Base-by-base conservation (phyloP, 768 basidiomycete species). In the Calocera cornea region DNA sequence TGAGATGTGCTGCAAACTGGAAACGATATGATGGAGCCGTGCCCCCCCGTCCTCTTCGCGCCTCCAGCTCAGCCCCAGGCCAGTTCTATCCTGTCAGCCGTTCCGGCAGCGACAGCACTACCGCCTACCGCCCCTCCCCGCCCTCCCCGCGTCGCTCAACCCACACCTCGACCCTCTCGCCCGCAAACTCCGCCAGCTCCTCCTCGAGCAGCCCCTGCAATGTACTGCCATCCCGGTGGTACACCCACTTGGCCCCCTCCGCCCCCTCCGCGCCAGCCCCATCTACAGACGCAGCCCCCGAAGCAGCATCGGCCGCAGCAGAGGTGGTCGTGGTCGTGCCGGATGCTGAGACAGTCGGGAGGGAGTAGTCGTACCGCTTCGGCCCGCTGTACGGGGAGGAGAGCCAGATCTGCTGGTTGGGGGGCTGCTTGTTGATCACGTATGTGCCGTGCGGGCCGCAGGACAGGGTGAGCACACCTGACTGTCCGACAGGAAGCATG, bases 391-490 rank as follows among this genome's bases (percentile, higher is more conserved):
- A 29, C 0, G 94, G 94, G 10, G 90, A 92, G 2, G 92, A 94
- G 22, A 97, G 80, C 94, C 94, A 97, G 71, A 97, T 95, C 74
- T 97, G 94, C 78, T 92, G 92, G 75, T 97, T 97, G 5, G 94
- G 94, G 12, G 94, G 94, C 75, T 97, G 94, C 80, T 95, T 97
- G 78, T 97, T 97, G 77, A 97, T 87, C 33, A 95, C 94, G 78
- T 95, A 97, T 12, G 90, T 95, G 16, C 92, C 92, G 66, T 86
- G 69, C 2, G 79, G 41, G 81, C 78, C 34, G 87, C 92, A 17
- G 95, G 80, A 64, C 49, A 95, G 83, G 0, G 93, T 97, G 36
- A 97, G 76, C 34, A 97, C 94, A n/a, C 94, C 94, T 72, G 88
- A 87, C 94, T 95, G 75, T n/a, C 14, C 16, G 1, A 12, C 24